Percentiles rank a stretch among this genome's conserved stretches.
Conservation (phyloP, 2,329 filamentous ascomycete species). For the Calycina marina region DNA sequence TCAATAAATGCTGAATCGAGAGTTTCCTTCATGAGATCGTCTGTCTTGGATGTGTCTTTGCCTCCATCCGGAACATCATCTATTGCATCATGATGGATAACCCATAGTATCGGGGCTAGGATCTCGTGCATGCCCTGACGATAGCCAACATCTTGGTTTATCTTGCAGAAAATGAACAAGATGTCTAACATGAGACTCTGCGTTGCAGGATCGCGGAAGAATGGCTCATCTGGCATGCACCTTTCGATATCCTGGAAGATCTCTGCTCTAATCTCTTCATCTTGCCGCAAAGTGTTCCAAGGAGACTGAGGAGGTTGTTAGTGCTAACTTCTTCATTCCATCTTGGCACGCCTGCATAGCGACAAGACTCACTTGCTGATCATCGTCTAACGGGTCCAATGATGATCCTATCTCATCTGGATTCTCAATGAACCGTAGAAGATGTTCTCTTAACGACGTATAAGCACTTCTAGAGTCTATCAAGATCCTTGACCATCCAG, state of each 20-base stretch:
- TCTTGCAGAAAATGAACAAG: conserved; percentile 87
- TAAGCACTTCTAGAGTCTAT: conserved; percentile 62
- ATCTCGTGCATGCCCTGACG: conserved; percentile 99
- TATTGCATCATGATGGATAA: conserved; percentile 69
- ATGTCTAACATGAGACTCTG: conserved; percentile 78
- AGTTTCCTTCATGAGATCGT: conserved; percentile 38
- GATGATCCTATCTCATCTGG: conserved; percentile 65
- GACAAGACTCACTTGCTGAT: conserved; percentile 36
- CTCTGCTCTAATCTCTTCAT: conserved; percentile 72
- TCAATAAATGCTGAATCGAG: conserved; percentile 66
- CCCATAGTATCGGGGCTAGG: conserved; percentile 76
- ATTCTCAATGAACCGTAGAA: conserved; percentile 70
- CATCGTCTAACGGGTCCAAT: conserved; percentile 76
- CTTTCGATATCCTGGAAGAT: conserved; percentile 91
- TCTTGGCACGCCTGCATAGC: background rate
- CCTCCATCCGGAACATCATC: conserved; percentile 15
- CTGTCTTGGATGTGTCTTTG: conserved; percentile 1
- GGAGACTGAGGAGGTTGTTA: too few relatives aligned
- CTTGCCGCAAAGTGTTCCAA: conserved; percentile 74
- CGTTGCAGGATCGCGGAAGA: conserved; percentile 67
- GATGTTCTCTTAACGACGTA: conserved; percentile 53
- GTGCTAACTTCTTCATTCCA: too few relatives aligned
- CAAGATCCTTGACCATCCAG: conserved; percentile 55
- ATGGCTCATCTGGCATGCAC: conserved; percentile 76
- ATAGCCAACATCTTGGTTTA: conserved; percentile 75